phyloP scores from a whole-genome alignment of 352 stramenopile genomes.

The Aphanomyces astaci region DNA sequence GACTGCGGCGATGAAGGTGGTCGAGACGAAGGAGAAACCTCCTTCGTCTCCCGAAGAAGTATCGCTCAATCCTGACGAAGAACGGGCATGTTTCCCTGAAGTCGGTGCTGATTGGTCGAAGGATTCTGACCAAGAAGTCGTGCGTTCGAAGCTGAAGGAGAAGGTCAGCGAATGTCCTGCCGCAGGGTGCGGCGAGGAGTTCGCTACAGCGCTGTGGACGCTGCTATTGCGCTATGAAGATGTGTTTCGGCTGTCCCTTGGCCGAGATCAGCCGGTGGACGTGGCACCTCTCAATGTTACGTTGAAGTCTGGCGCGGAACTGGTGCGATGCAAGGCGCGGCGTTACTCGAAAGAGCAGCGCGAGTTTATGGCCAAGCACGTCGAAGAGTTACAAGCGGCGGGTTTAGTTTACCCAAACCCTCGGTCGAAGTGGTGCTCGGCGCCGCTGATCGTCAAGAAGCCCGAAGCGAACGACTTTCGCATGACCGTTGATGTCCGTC shows the following conservation, averaged over 20 bases:
- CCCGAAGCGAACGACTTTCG: constrained; percentile 17
- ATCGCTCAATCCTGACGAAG: background rate
- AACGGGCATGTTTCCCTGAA: background rate
- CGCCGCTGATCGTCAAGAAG: constrained; percentile 24
- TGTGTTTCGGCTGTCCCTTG: constrained; percentile 21
- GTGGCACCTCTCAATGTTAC: constrained; percentile 19
- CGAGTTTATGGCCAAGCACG: constrained; percentile 19
- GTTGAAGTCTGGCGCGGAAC: constrained; percentile 21
- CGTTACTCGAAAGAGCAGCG: constrained; percentile 18
- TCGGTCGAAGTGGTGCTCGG: constrained; percentile 19
- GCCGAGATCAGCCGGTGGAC: constrained; percentile 22
- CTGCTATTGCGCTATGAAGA: constrained; percentile 3
- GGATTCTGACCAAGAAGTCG: background rate
- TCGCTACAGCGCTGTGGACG: background rate
- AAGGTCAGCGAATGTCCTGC: constrained; percentile 1
- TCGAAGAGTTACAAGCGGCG: constrained; percentile 11
- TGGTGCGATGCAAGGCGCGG: constrained; percentile 16
- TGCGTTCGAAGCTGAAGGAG: background rate
- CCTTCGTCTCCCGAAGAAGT: background rate
- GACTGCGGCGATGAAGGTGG: background rate
- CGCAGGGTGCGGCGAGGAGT: background rate
- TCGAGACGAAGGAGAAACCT: background rate
- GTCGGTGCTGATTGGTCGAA: background rate
- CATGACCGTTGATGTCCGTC: constrained; percentile 23
- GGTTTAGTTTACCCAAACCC: constrained; percentile 20